Base-by-base conservation (phyloP, 2,329 filamentous ascomycete species). In the Ceratocystis lukuohia region DNA sequence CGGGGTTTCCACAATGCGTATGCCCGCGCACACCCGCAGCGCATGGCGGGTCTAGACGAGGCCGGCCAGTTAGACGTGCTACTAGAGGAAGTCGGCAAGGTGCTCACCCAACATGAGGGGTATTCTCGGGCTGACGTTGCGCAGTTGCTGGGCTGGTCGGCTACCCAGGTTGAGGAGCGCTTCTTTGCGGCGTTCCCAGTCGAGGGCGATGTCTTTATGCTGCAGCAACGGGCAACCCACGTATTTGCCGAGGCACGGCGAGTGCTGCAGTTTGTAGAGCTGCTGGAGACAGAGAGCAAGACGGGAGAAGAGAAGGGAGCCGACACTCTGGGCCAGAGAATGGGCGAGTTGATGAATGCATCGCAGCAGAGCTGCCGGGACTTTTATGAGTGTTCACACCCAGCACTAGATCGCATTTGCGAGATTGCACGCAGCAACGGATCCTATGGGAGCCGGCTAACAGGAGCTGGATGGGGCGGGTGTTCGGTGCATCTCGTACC, bases 401-500 rank as follows among this genome's bases (percentile, higher is more conserved):
- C 89, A 0, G 92, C 97, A 76, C 83, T 97, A n/a, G 93, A 99
- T 74, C 82, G 89, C 69, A 83, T 99, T 46, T 97, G 93, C 75
- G 75, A 80, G 48, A 87, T 97, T 70, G 92, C 92, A 0, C 81
- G 86, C 33, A 80, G 79, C 17, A 89, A 89, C 0, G 94, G 94
- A 1, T 85, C 89, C 20, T 91, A 91, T 74, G 94, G 93, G 33
- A 91, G 88, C 71, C 81, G 93, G 30, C 77, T 96, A 71, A 97
- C 93, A 0, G 94, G 94, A 48, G 94, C 94, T 0, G 94, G 94
- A 2, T 99, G 94, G 94, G 94, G 94, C 69, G 94, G 94, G 1
- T 97, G 94, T 77, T 94, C 85, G 68, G 93, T 99, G 67, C 94
- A 99, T 77, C 82, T 99, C 67, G 88, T 97, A 64, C 88, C 93